Evolutionary conservation across 768 basidiomycete species (phyloP), one percentile per base, ranked within the genome.

Genomic region (Neoboletus subvelutipes): DNA sequence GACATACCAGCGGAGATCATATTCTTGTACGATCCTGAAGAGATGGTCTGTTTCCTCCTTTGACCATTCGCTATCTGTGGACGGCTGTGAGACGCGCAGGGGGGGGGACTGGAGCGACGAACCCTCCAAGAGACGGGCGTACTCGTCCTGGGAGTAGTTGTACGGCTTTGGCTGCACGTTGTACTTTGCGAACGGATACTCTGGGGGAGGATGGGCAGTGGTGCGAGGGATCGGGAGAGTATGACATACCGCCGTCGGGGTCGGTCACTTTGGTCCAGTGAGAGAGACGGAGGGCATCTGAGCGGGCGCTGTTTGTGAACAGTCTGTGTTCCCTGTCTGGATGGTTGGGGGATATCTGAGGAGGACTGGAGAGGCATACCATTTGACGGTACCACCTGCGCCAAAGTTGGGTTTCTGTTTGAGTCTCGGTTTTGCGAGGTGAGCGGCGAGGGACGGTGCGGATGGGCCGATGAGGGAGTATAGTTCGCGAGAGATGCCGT

Each of bases 391-490:
- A 3, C 78, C 77, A 5, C 79, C 78, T 11, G 80, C 79, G 42
- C 85, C 85, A 24, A 90, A 76, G 59, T 85, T 88, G 4, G 92
- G 92, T 61, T 92, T 89, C 72, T 93, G 89, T 68, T 94, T 94
- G 55, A 95, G 81, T 53, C 86, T 84, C 36, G 92, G 90, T 69
- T 92, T 90, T 28, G 87, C 80, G 56, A 87, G 80, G 63, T 90
- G 87, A 34, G 90, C 83, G 0, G 86, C 88, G 48, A 98, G 80
- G 2, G 89, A 86, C 0, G 96, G 94, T 12, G 90, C 89, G 47
- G 92, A 90, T 57, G 92, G 86, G n/a, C 96, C 96, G 62, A 99
- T 98, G 57, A 99, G 84, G 1, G 90, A 87, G 75, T 90, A 98
- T 2, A 99, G 80, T 72, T 98, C 95, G 63, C 94, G 80, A 0